phyloP scores from a whole-genome alignment of 257 asterid genomes.

The Penstemon newberryi region DNA sequence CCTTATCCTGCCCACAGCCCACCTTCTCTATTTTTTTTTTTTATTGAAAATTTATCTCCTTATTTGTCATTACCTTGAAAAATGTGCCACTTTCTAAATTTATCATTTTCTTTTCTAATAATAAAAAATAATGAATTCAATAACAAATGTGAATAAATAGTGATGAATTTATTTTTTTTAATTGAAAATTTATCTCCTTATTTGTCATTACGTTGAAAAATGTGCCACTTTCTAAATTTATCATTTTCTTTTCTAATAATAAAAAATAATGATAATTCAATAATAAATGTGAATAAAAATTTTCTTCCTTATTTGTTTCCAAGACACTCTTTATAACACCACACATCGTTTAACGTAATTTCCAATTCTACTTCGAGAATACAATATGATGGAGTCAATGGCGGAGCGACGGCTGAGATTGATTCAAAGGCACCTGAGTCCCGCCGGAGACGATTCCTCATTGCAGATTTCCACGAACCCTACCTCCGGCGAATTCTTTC shows the following conservation, averaged over 20 bases:
- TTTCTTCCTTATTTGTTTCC: neutral
- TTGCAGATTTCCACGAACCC: conserved; percentile 47
- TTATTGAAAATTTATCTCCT: conserved; percentile 20
- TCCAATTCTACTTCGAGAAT: no score
- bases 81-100: conserved; percentile 45
- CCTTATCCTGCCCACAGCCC: conserved; percentile 35
- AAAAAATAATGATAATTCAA: no score
- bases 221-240: conserved; percentile 42
- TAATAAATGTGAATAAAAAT: no score
- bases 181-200: conserved; percentile 19
- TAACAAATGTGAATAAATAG: no score
- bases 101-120: neutral
- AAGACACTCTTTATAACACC: no score
- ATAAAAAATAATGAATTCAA: no score
- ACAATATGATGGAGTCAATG: conserved; percentile 47
- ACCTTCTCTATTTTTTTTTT: neutral
- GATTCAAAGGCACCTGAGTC: conserved; percentile 62
- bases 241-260: neutral
- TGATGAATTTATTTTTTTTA: neutral
- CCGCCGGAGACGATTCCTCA: conserved; percentile 38
- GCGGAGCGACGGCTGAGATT: conserved; percentile 74
- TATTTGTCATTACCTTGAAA: conserved; percentile 31
- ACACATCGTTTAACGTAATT: no score
- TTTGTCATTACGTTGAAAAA: conserved; percentile 35
- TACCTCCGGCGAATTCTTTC: conserved; percentile 64